A percentile compares a stretch with the other conserved stretches of the same genome.
Conservation (phyloP, 768 basidiomycete genomes). For the Hericium erinaceus region DNA sequence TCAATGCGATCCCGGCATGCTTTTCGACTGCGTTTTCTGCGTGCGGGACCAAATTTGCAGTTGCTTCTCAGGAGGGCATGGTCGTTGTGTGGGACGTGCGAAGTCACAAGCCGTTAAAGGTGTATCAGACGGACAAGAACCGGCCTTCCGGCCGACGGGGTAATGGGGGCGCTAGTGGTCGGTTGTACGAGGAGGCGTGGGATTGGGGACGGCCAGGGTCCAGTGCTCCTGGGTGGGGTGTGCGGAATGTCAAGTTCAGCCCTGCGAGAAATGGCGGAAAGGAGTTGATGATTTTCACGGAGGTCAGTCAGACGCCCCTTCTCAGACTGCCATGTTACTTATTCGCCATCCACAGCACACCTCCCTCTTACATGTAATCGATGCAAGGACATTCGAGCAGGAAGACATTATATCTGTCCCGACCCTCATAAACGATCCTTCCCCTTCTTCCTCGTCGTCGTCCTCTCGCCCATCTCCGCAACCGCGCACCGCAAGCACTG, state of each 20-base stretch:
- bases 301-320: conserved; percentile 39
- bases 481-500: conserved; percentile 4
- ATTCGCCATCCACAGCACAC: conserved; percentile 49
- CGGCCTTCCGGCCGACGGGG: conserved; percentile 16
- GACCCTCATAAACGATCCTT: conserved; percentile 18
- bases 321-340: background rate
- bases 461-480: conserved; percentile 6
- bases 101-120: conserved; percentile 59
- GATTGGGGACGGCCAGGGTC: conserved; percentile 49
- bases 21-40: conserved; percentile 76
- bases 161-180: conserved; percentile 36
- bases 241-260: conserved; percentile 80
- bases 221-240: conserved; percentile 72
- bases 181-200: conserved; percentile 55
- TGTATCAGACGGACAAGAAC: conserved; percentile 46
- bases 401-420: conserved; percentile 62
- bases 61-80: conserved; percentile 74
- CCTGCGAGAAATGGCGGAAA: conserved; percentile 45
- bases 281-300: conserved; percentile 85
- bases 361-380: conserved; percentile 71
- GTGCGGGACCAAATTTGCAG: conserved; percentile 71
- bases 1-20: conserved; percentile 47
- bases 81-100: conserved; percentile 81
- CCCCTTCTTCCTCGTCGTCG: conserved; percentile 9
- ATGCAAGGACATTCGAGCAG: conserved; percentile 78